Evolutionary conservation across 2,329 filamentous ascomycete species (phyloP).

Genomic region (Hypoxylon sp.): DNA sequence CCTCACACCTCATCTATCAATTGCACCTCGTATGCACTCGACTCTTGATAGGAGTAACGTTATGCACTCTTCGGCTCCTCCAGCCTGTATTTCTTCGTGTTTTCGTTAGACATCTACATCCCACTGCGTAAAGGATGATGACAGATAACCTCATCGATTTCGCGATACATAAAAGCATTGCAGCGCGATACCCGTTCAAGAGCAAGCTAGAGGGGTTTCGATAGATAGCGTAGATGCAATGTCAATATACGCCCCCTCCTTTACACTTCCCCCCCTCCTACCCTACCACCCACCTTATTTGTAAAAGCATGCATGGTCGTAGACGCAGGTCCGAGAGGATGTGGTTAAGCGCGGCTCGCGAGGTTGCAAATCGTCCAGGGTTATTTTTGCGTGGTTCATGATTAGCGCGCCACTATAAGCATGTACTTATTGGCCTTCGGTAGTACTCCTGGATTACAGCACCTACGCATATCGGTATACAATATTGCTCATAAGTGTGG

Average conservation of each 20-base stretch:
- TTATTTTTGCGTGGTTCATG: slow-evolving; percentile 28
- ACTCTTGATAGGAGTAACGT: slow-evolving; percentile 4
- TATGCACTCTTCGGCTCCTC: neutral
- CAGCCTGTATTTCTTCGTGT: slow-evolving; percentile 5
- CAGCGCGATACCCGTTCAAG: slow-evolving; percentile 36
- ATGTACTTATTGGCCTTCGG: slow-evolving; percentile 31
- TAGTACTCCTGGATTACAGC: slow-evolving; percentile 12
- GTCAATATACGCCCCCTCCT: slow-evolving; percentile 30
- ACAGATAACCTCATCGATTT: slow-evolving; percentile 14
- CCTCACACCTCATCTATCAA: slow-evolving; percentile 31
- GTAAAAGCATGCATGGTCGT: slow-evolving; percentile 51
- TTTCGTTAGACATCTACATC: slow-evolving; percentile 9
- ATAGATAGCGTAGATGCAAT: slow-evolving; percentile 42
- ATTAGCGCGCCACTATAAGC: slow-evolving; percentile 37
- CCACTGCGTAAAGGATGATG: slow-evolving; percentile 18
- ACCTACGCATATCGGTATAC: slow-evolving; percentile 8
- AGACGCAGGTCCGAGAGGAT: slow-evolving; percentile 62
- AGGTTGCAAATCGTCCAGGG: slow-evolving; percentile 41
- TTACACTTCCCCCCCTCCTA: slow-evolving; percentile 4
- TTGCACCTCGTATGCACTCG: slow-evolving; percentile 16
- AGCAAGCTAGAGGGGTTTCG: slow-evolving; percentile 44
- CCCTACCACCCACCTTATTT: slow-evolving; percentile 40
- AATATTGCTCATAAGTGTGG: slow-evolving; percentile 16
- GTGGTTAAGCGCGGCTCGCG: slow-evolving; percentile 57
- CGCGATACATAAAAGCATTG: slow-evolving; percentile 24